Base-by-base conservation (phyloP, 2,329 filamentous ascomycete genomes). In the Hymenoscyphus fraxineus region DNA sequence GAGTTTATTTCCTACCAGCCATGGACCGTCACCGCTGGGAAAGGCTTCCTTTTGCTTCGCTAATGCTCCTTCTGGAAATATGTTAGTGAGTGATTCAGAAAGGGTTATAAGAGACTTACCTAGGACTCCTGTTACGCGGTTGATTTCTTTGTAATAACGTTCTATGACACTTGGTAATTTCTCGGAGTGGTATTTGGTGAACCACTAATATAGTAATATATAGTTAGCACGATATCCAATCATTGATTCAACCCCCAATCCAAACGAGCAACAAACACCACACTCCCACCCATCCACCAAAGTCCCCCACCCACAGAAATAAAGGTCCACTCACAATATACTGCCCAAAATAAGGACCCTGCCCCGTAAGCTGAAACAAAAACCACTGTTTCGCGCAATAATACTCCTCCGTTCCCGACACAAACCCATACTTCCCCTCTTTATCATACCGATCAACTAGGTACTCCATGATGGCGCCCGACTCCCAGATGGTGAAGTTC, bases 351-450 rank as follows among this genome's bases (percentile, higher is more conserved):
- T 62, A 62, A 22, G 61, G 61, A 12, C 54, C 61, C 15, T 62
- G 61, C 1, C 61, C 61, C 6, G 61, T 31, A 4, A 51, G 39
- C n/a, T 62, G 61, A 54, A 32, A 62, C 22, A 58, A 38, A n/a
- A 62, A 39, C 61, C 61, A 62, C 58, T 62, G 61, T 38, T 58
- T 62, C 1, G 61, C 55, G 19, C 32, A 40, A 10, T 62, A 62
- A 12, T 16, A 58, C 19, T 62, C 61, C 15, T 31, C 19, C 13
- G 54, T 58, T 3, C 55, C 61, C 13, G 61, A 12, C 38, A 40
- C 38, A 12, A 62, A 62, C 13, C 61, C 47, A 22, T 58, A 38
- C 31, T 58, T 62, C 12, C 39, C 5, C 2, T 62, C 40, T 2
- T 35, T 38, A 39, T 62, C 61, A 54, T 62, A 62, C 3, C 47